Conservation (phyloP, 257 asterid species). For the Haberlea rhodopensis region DNA sequence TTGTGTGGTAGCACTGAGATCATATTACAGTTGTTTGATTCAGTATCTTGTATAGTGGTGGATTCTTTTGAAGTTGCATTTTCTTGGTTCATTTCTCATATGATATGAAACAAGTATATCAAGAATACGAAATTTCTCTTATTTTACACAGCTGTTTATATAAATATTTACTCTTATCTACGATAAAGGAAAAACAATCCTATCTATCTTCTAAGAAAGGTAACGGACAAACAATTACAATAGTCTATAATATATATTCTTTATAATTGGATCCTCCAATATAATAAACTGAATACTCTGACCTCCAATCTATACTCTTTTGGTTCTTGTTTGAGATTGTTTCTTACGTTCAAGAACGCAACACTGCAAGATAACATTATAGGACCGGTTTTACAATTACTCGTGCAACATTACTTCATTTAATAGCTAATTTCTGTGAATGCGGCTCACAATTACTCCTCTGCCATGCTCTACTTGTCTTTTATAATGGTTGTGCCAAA, state of each 20-base stretch:
- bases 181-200: neutral
- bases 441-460: too few relatives aligned
- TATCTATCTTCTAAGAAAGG: neutral
- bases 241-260: too few relatives aligned
- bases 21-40: slow-evolving; percentile 10
- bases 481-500: too few relatives aligned
- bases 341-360: neutral
- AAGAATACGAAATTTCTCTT: neutral
- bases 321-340: neutral
- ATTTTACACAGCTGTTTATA: neutral
- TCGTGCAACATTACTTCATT: too few relatives aligned
- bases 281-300: neutral
- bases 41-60: neutral
- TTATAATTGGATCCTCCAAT: neutral
- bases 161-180: too few relatives aligned
- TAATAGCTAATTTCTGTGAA: too few relatives aligned
- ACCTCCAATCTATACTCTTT: too few relatives aligned
- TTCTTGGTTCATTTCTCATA: neutral
- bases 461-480: too few relatives aligned
- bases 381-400: neutral
- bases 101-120: too few relatives aligned
- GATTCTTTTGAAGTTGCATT: slow-evolving; percentile 5
- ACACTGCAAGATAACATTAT: neutral
- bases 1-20: neutral
- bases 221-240: neutral